Base-by-base conservation (phyloP, 2,329 filamentous ascomycete genomes). In the Epichloe glyceriae region DNA sequence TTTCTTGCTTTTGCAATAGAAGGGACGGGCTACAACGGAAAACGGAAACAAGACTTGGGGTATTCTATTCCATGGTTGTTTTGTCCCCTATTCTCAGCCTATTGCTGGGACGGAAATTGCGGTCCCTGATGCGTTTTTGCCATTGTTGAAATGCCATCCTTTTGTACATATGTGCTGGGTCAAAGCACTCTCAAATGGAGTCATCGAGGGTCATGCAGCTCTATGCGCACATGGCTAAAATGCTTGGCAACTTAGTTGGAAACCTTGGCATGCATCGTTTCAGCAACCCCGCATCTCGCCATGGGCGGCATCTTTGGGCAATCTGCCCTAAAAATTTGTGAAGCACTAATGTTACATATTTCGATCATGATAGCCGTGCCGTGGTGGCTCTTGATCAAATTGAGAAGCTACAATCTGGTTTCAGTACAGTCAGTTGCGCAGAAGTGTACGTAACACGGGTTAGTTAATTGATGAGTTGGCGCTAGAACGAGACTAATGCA, bases 141-240 rank as follows among this genome's bases (percentile, higher is more conserved):
- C n/a, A 17, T 11, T 35, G 34, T 30, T 34, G 38, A 8, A 22
- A 15, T 40, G 19, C 46, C 19, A 37, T 38, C 15, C 35, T 14
- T 38, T 38, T n/a, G 11, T 15, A n/a, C n/a, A n/a, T n/a, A n/a
- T n/a, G n/a, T n/a, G 47, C 39, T n/a, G 30, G 39, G 39, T 49
- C 47, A 49, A 49, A 49, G 47, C 47, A 49, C 47, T 33, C 17
- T 19, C 14, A 19, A 20, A 49, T 49, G 39, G 10, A 30, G 35
- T 38, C 26, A 26, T 40, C 38, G 41, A 37, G 5, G 10, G 10
- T n/a, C n/a, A n/a, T n/a, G n/a, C n/a, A n/a, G n/a, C n/a, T n/a
- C n/a, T n/a, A n/a, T n/a, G n/a, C n/a, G n/a, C n/a, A n/a, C n/a
- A n/a, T n/a, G n/a, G n/a, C n/a, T n/a, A n/a, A n/a, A n/a, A n/a